These are phyloP conservation scores for Solanum peruvianum DNA, from an alignment of 257 asterid species.

Conservation along the genomic window DNA sequence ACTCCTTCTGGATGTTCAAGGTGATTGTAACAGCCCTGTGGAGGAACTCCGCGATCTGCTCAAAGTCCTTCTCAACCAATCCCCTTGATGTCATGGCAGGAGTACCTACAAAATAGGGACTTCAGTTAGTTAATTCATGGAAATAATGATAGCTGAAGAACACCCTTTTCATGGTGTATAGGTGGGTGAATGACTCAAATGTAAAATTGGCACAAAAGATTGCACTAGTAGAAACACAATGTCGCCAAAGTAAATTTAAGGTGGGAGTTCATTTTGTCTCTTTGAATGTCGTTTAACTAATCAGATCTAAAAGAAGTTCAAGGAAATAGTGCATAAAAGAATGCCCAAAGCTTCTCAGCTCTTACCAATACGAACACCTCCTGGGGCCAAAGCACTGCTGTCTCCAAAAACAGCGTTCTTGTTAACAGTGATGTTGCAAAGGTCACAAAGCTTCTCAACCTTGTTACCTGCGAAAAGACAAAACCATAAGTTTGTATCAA, in stretches of 20 bases:
- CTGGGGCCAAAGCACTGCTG: constrained; percentile 99
- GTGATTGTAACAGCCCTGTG: constrained; percentile 77
- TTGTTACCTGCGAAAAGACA: constrained; percentile 55
- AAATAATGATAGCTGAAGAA: neutral
- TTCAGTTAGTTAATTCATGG: neutral
- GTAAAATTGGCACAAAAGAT: neutral
- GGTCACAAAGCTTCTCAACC: constrained; percentile 94
- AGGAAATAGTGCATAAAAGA: neutral
- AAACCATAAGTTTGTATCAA: neutral
- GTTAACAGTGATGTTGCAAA: constrained; percentile 91
- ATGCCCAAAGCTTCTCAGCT: neutral
- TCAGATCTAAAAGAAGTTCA: neutral
- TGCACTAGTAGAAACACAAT: neutral
- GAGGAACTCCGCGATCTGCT: constrained; percentile 89
- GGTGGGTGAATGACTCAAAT: neutral
- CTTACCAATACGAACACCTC: constrained; percentile 99
- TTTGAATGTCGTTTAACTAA: neutral
- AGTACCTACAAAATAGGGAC: constrained; percentile 38
- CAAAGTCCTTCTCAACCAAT: constrained; percentile 91
- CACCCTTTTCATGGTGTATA: neutral
- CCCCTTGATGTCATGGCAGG: constrained; percentile 99
- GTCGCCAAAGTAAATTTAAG: neutral
- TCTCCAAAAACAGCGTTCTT: constrained; percentile 98
- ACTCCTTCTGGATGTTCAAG: constrained; percentile 83
- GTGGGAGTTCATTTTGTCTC: neutral